phyloP scores from a whole-genome alignment of 129 eudicot species.

The Flaveria linearis region DNA sequence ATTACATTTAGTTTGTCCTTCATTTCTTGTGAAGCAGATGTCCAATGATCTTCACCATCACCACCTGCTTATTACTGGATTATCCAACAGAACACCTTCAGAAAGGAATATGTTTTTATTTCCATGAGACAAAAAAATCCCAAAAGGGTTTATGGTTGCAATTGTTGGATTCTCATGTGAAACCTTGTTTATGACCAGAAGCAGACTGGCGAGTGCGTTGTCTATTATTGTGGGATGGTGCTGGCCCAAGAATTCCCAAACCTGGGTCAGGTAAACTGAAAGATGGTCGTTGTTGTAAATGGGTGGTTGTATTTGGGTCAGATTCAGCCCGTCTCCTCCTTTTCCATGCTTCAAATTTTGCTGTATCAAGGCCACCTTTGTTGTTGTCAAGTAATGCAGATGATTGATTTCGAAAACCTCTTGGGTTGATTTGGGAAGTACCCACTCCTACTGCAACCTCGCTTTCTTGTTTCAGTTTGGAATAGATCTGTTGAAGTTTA shows the following conservation, averaged over 20 bases:
- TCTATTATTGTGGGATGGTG: conserved; percentile 57
- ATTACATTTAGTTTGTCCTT: conserved; percentile 33
- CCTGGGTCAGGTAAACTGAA: conserved; percentile 49
- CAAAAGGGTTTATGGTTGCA: conserved; percentile 15
- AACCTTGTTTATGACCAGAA: conserved; percentile 62
- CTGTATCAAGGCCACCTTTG: conserved; percentile 57
- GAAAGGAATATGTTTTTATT: conserved; percentile 31
- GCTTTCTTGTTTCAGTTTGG: conserved; percentile 85
- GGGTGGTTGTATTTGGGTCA: conserved; percentile 43
- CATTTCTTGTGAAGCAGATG: conserved; percentile 28
- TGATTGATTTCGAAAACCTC: conserved; percentile 44
- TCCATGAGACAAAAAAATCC: conserved; percentile 35
- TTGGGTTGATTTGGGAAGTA: conserved; percentile 64
- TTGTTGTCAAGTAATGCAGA: conserved; percentile 43
- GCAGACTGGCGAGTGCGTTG: conserved; percentile 57
- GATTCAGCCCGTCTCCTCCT: conserved; percentile 65
- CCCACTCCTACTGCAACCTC: conserved; percentile 61
- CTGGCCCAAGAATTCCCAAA: conserved; percentile 86
- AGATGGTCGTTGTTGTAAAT: conserved; percentile 48
- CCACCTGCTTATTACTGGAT: conserved; percentile 37
- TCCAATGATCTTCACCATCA: conserved; percentile 24
- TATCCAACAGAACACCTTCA: conserved; percentile 23
- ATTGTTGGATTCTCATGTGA: conserved; percentile 35
- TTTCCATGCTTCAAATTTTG: conserved; percentile 89
- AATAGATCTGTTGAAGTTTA: conserved; percentile 71